These are phyloP conservation scores for Diplocarpon rosae DNA, from an alignment of 2,329 filamentous ascomycete genomes.

Conservation along the genomic window DNA sequence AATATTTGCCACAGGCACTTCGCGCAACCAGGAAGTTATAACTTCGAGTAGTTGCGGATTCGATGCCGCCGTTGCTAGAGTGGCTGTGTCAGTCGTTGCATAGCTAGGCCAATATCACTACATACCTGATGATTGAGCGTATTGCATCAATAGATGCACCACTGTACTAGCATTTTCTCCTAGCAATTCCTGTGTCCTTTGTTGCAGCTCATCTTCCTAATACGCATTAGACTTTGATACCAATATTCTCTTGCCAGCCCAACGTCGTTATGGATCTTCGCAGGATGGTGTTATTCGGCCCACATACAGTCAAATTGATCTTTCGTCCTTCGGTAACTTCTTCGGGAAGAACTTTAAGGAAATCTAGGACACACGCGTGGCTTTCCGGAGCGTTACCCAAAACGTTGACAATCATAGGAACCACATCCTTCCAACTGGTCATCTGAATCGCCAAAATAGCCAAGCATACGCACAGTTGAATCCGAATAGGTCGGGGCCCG, in stretches of 20 bases:
- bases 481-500: conserved; percentile 74
- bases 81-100: conserved; percentile 8
- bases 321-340: conserved; percentile 99
- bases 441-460: conserved; percentile 94
- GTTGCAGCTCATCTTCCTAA: conserved; percentile 89
- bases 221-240: conserved; percentile 37
- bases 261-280: conserved; percentile 27
- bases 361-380: conserved; percentile 84
- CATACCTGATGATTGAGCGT: conserved; percentile 82
- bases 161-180: conserved; percentile 85
- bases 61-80: conserved; percentile 58
- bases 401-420: conserved; percentile 67
- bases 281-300: conserved; percentile 45
- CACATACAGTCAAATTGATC: conserved; percentile 97
- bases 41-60: conserved; percentile 91
- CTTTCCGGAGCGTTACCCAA: conserved; percentile 68
- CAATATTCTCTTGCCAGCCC: conserved; percentile 27
- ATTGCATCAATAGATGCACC: conserved; percentile 76
- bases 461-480: conserved; percentile 89
- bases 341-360: conserved; percentile 91
- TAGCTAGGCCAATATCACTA: conserved; percentile 16
- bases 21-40: conserved; percentile 91
- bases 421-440: conserved; percentile 88
- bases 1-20: conserved; percentile 75
- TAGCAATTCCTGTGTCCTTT: conserved; percentile 79